phyloP scores from a whole-genome alignment of 768 basidiomycete genomes.

The Amanita exitialis region DNA sequence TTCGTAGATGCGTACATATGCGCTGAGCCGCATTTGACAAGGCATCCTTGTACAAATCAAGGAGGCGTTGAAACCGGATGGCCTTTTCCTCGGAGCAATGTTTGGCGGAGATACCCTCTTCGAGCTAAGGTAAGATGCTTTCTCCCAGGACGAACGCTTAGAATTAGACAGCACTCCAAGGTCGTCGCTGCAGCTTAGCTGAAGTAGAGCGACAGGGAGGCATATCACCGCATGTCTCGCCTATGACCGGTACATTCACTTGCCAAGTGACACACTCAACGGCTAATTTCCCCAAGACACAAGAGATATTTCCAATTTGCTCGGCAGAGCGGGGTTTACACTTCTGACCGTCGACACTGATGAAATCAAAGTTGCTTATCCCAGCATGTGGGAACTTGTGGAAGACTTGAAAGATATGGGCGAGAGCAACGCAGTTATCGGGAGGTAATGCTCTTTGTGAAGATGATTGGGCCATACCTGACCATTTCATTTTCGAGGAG shows the following conservation, averaged over 20 bases:
- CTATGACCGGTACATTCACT: constrained; percentile 77
- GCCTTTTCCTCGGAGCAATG: constrained; percentile 90
- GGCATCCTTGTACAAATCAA: constrained; percentile 82
- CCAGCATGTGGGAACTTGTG: constrained; percentile 93
- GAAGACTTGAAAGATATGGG: constrained; percentile 96
- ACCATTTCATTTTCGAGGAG: constrained; percentile 31
- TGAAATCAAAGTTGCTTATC: constrained; percentile 85
- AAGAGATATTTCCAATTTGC: constrained; percentile 85
- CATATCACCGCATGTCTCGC: constrained; percentile 92
- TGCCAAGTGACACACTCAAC: not conserved
- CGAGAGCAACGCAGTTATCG: constrained; percentile 85
- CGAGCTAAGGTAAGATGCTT: constrained; percentile 59
- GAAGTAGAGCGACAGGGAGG: constrained; percentile 93
- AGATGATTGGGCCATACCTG: not conserved
- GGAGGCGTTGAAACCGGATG: constrained; percentile 79
- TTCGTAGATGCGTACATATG: not conserved
- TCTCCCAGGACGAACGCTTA: not conserved
- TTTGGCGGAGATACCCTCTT: constrained; percentile 95
- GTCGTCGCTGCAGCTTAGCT: constrained; percentile 87
- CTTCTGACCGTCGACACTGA: constrained; percentile 93
- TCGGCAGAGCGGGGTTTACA: constrained; percentile 88
- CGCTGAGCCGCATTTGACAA: constrained; percentile 17
- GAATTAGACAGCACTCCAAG: constrained; percentile 25
- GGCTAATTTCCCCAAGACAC: constrained; percentile 47
- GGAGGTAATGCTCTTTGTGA: constrained; percentile 38